phyloP scores from a whole-genome alignment of 2,329 filamentous ascomycete genomes.

The Colletotrichum acutatum region DNA sequence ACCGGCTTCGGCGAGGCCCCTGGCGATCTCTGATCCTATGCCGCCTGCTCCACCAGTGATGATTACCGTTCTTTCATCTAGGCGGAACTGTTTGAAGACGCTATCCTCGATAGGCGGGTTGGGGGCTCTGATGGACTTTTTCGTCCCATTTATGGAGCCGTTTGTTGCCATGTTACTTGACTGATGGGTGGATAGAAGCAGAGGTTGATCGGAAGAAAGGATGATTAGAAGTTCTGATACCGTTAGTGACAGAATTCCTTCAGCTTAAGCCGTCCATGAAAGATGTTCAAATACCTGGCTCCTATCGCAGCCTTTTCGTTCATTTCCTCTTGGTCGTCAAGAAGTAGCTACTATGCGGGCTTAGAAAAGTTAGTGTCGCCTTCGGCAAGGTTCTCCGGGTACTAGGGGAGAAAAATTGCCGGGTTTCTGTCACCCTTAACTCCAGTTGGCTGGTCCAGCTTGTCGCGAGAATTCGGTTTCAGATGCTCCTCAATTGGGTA shows the following conservation, averaged over 20 bases:
- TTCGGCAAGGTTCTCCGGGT: background rate
- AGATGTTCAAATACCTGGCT: background rate
- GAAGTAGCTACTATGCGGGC: no score
- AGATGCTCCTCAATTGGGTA: background rate
- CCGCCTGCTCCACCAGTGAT: slow-evolving; percentile 20
- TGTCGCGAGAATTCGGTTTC: background rate
- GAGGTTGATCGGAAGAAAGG: no score
- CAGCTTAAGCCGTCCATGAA: background rate
- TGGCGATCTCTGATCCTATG: slow-evolving; percentile 24
- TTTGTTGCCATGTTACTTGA: background rate
- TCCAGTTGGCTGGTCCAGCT: background rate
- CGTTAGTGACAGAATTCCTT: background rate
- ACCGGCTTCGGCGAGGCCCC: slow-evolving; percentile 21
- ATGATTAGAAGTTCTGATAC: background rate
- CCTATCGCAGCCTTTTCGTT: no score
- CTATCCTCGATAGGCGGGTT: slow-evolving; percentile 15
- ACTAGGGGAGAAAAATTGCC: no score
- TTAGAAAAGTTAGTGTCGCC: background rate
- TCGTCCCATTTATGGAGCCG: background rate
- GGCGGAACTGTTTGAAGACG: slow-evolving; percentile 30
- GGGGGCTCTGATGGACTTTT: slow-evolving; percentile 22
- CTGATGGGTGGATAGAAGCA: background rate
- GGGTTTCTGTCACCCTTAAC: background rate
- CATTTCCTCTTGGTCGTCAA: no score
- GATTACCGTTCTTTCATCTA: slow-evolving; percentile 28